phyloP scores from a whole-genome alignment of 768 basidiomycete species.

The Hericium erinaceus region DNA sequence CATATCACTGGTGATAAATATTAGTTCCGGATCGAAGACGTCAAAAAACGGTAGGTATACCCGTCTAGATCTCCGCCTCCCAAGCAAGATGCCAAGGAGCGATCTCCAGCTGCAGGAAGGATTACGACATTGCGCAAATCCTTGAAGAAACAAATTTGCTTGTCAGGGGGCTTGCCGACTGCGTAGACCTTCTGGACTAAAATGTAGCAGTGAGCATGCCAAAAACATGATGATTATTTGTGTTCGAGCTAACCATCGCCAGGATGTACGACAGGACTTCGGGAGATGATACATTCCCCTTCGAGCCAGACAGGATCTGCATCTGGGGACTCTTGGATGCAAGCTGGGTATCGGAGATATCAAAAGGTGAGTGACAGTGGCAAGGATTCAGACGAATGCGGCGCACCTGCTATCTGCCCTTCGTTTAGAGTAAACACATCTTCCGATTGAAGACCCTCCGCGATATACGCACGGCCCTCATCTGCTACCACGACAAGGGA shows the following conservation, averaged over 20 bases:
- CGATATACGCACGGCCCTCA: slow-evolving; percentile 61
- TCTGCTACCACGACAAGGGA: slow-evolving; percentile 76
- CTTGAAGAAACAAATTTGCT: slow-evolving; percentile 12
- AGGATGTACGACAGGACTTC: slow-evolving; percentile 25
- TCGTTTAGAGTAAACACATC: slow-evolving; percentile 4
- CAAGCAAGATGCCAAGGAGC: slow-evolving; percentile 60
- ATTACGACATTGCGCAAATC: slow-evolving; percentile 19
- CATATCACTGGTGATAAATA: slow-evolving; percentile 37
- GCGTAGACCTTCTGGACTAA: slow-evolving; percentile 19
- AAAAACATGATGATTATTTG: too few relatives aligned
- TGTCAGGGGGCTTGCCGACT: slow-evolving; percentile 16
- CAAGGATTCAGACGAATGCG: too few relatives aligned
- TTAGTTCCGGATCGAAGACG: not conserved
- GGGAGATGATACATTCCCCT: slow-evolving; percentile 18
- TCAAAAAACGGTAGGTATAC: too few relatives aligned
- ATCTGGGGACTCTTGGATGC: slow-evolving; percentile 2
- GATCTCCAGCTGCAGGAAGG: slow-evolving; percentile 18
- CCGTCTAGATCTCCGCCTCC: slow-evolving; percentile 79
- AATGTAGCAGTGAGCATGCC: not conserved
- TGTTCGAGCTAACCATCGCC: slow-evolving; percentile 19
- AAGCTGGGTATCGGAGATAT: not conserved
- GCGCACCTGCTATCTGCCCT: slow-evolving; percentile 7
- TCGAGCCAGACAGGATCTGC: not conserved
- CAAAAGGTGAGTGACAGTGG: not conserved
- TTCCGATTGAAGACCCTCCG: slow-evolving; percentile 4